A percentile compares a stretch with the other conserved stretches of the same genome.
Conservation (phyloP, 2,329 filamentous ascomycete genomes). For the Erysiphe pulchra region DNA sequence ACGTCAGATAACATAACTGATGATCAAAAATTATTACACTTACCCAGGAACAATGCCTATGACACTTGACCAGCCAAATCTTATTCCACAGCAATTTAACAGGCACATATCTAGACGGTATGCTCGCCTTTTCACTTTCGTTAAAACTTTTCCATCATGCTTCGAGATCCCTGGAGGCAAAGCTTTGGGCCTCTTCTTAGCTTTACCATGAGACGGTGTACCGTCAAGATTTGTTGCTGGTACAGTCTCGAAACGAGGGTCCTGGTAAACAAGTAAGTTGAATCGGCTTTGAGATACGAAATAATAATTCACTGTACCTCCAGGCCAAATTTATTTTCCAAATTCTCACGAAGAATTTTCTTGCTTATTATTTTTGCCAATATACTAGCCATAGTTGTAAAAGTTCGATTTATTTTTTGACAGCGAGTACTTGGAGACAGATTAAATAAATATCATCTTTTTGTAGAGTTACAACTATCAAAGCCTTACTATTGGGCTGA, state of each 20-base stretch:
- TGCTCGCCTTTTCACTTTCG: constrained; percentile 60
- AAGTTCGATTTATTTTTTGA: background rate
- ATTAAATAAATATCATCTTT: too few relatives aligned
- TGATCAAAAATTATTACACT: constrained; percentile 16
- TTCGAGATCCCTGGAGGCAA: constrained; percentile 59
- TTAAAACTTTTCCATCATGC: constrained; percentile 61
- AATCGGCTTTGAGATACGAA: background rate
- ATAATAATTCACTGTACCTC: constrained; percentile 16
- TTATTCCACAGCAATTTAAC: constrained; percentile 56
- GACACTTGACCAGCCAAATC: constrained; percentile 72
- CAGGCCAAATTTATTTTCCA: constrained; percentile 30
- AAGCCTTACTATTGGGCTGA: too few relatives aligned
- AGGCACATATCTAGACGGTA: constrained; percentile 68
- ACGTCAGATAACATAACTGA: constrained; percentile 3
- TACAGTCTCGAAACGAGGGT: constrained; percentile 72
- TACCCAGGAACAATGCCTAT: constrained; percentile 65
- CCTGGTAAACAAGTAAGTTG: constrained; percentile 22
- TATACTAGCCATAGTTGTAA: constrained; percentile 23
- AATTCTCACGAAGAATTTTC: constrained; percentile 28
- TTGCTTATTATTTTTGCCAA: constrained; percentile 28
- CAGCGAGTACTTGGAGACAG: background rate
- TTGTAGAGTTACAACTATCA: too few relatives aligned
- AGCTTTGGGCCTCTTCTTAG: constrained; percentile 66
- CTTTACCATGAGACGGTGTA: constrained; percentile 35
- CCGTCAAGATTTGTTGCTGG: constrained; percentile 44